Evolutionary conservation across 805 yeast genomes (phyloP).

Genomic region (Ogataea ramenticola): DNA sequence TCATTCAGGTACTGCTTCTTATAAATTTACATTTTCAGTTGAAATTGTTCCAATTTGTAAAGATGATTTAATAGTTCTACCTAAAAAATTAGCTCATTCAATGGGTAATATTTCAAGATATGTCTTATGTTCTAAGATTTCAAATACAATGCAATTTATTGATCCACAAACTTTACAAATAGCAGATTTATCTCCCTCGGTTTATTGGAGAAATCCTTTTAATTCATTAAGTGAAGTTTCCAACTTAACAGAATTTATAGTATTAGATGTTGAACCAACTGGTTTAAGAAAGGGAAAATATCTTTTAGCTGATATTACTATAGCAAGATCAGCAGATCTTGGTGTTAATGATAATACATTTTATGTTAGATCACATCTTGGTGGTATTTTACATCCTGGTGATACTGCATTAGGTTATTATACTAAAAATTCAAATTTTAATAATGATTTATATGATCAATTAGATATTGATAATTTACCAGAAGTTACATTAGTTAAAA

Average conservation of each 20-base stretch:
- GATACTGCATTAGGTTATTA: conserved; percentile 92
- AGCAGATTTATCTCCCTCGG: conserved; percentile 62
- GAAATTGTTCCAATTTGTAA: conserved; percentile 96
- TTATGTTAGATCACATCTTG: conserved; percentile 85
- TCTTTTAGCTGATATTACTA: conserved; percentile 83
- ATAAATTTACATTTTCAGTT: conserved; percentile 86
- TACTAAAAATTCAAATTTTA: conserved; percentile 78
- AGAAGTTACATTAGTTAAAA: conserved; percentile 85
- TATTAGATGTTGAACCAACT: conserved; percentile 89
- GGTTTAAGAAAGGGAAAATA: conserved; percentile 71
- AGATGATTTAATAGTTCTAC: conserved; percentile 90
- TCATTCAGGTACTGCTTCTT: conserved; percentile 81
- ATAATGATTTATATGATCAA: conserved; percentile 77
- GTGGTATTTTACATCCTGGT: conserved; percentile 93
- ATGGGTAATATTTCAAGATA: conserved; percentile 78
- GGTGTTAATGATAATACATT: conserved; percentile 80
- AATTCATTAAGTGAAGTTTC: conserved; percentile 66
- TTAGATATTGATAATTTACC: conserved; percentile 59
- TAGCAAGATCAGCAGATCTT: conserved; percentile 83
- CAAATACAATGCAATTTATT: conserved; percentile 77
- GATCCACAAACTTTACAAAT: conserved; percentile 78
- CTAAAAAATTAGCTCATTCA: conserved; percentile 76
- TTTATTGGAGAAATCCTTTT: conserved; percentile 82
- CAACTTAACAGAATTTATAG: conserved; percentile 78
- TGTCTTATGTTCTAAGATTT: conserved; percentile 76